Percentiles rank a stretch among this genome's conserved stretches.
These are phyloP conservation scores for Phytophthora tubulina DNA, from an alignment of 352 stramenopile genomes.

Conservation along the genomic window DNA sequence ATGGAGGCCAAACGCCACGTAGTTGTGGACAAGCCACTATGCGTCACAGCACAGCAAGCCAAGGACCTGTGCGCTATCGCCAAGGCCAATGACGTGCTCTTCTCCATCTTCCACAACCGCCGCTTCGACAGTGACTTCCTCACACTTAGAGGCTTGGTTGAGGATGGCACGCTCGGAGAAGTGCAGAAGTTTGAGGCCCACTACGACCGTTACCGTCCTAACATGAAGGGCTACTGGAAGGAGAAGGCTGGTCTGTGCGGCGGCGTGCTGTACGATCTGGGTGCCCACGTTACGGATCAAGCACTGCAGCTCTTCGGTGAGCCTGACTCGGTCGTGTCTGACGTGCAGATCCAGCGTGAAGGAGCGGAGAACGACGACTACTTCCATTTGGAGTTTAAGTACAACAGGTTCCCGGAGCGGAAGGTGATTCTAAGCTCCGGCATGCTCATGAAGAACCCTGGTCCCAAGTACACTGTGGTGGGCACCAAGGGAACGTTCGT, in stretches of 20 bases:
- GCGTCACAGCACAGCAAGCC: slow-evolving; percentile 61
- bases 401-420: slow-evolving; percentile 49
- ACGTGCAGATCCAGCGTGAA: slow-evolving; percentile 82
- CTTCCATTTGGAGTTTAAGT: slow-evolving; percentile 79
- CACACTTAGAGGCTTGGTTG: slow-evolving; percentile 61
- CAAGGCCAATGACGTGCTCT: slow-evolving; percentile 62
- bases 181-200: slow-evolving; percentile 69
- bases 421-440: slow-evolving; percentile 73
- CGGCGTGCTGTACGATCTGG: slow-evolving; percentile 78
- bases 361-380: slow-evolving; percentile 75
- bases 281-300: slow-evolving; percentile 75
- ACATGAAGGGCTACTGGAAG: slow-evolving; percentile 85
- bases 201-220: slow-evolving; percentile 74
- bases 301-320: slow-evolving; percentile 71
- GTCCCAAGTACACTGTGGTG: slow-evolving; percentile 75
- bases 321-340: slow-evolving; percentile 54
- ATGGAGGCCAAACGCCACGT: slow-evolving; percentile 81
- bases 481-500: slow-evolving; percentile 60
- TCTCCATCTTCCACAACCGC: slow-evolving; percentile 84
- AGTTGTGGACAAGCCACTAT: slow-evolving; percentile 82
- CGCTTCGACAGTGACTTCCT: slow-evolving; percentile 84
- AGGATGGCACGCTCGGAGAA: slow-evolving; percentile 57
- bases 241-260: slow-evolving; percentile 65
- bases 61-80: slow-evolving; percentile 60
- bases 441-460: slow-evolving; percentile 69